Base-by-base conservation (phyloP, 345 rosid genomes). In the Pistacia integerrima region DNA sequence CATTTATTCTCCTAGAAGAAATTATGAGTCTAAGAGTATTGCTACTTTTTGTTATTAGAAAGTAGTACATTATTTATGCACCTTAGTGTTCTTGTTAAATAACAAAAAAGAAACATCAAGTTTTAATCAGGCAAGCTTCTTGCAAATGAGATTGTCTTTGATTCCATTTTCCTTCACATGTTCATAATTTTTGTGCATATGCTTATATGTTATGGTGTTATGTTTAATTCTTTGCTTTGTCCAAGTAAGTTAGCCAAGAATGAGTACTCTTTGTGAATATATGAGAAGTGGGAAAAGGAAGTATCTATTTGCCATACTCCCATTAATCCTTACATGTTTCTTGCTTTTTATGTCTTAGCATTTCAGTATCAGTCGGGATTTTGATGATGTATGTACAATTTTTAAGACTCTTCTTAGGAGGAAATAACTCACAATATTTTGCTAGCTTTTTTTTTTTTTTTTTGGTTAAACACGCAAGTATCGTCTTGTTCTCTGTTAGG, bases 281-380 rank as follows among this genome's bases (percentile, higher is more conserved):
- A 63, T 70, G 20, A 41, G 18, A 36, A 20, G 33, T 20, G 17
- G 60, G 41, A 57, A 57, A 38, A 70, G 64, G 58, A 77, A 54
- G 75, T 49, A 55, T 13, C 33, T 7, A 30, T 33, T n/a, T 68
- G 72, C 59, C 22, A 7, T 68, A 49, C 62, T 35, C 49, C 49
- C 14, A 52, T 60, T 20, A 54, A 51, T 62, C 7, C 4, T 22
- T 1, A 3, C 12, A n/a, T 56, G 20, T 9, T 70, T 36, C 20
- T 54, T 55, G 13, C 65, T 11, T 54, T 17, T 35, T 22, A 12
- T 72, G 14, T 54, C 51, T 11, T 62, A 55, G 56, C 18, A 49
- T 51, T 60, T 38, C 63, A 20, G 51, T 35, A 33, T 51, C 3
- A 55, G 35, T 76, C 1, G 48, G 67, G 48, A 35, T 64, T 64